Base-by-base conservation (phyloP, 768 basidiomycete species). In the Phallus indusiatus region DNA sequence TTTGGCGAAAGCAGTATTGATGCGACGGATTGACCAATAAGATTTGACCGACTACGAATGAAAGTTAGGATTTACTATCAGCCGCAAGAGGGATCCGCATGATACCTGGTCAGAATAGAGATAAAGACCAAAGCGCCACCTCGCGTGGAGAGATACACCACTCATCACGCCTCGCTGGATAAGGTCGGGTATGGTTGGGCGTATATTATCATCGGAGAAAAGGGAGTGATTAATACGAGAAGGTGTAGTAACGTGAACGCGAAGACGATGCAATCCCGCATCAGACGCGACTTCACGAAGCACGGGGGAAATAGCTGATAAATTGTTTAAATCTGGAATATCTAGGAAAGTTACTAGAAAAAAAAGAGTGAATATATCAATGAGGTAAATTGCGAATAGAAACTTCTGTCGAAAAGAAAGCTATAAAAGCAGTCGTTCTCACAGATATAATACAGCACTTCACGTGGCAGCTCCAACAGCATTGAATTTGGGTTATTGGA, bases 331-430 rank as follows among this genome's bases (percentile, higher is more conserved):
- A 66, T 90, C 88, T 0, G 88, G 87, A 6, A 88, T 69, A 69
- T 89, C 88, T 56, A 90, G 75, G 68, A 80, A 89, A 0, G 83
- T 82, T 49, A 86, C 86, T 88, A 59, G n/a, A 47, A 24, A n/a
- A 21, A 20, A 34, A 9, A 16, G 22, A 16, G 18, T 22, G 42
- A 7, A 22, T 28, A 47, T 21, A 20, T 20, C 1, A 7, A 36
- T 55, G 34, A 49, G n/a, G 46, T 1, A 55, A 20, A 48, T 6
- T 59, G 35, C 52, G 17, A 47, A 47, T 66, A 16, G 48, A n/a
- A 53, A 67, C 79, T 28, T 28, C 28, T 28, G 28, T 28, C 28
- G 17, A 36, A 9, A 9, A 8, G 17, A 36, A 9, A 9, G 20
- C 21, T 17, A 36, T 34, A 24, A 28, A 28, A 28, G 7, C 28